phyloP scores from a whole-genome alignment of 192 early-diverging fungal genomes.

The Dispira parvispora region DNA sequence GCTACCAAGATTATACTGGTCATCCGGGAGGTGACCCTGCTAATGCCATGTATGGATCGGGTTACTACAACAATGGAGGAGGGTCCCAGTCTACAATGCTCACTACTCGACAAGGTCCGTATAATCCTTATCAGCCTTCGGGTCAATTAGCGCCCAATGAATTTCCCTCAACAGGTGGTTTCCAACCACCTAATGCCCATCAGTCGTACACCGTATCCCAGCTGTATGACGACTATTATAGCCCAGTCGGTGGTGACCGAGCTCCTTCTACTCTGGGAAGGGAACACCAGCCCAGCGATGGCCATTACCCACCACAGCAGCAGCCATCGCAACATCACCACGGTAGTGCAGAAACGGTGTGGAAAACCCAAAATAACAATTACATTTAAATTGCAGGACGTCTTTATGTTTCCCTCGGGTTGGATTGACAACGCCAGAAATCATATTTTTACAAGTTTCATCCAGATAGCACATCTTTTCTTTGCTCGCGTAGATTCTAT shows the following conservation, averaged over 20 bases:
- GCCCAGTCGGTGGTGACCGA: neutral
- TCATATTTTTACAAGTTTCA: neutral
- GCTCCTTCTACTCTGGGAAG: neutral
- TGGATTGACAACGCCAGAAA: neutral
- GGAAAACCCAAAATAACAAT: too few species aligned
- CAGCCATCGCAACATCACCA: neutral
- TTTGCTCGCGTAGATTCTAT: neutral
- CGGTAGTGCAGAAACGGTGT: neutral
- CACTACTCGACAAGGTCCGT: neutral
- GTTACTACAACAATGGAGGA: neutral
- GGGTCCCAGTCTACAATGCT: neutral
- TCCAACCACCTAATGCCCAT: neutral
- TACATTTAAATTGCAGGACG: neutral
- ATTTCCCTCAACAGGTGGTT: neutral
- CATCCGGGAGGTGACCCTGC: neutral
- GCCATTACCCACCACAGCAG: neutral
- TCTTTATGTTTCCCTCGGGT: neutral
- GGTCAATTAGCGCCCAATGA: neutral
- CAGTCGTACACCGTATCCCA: neutral
- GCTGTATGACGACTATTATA: neutral
- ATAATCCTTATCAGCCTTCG: conserved; percentile 3
- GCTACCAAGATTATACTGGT: too few species aligned
- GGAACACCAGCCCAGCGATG: neutral
- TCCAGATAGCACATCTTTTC: neutral
- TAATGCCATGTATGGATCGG: neutral